phyloP scores from a whole-genome alignment of 148 eudicot genomes.

The Cornus kousa region DNA sequence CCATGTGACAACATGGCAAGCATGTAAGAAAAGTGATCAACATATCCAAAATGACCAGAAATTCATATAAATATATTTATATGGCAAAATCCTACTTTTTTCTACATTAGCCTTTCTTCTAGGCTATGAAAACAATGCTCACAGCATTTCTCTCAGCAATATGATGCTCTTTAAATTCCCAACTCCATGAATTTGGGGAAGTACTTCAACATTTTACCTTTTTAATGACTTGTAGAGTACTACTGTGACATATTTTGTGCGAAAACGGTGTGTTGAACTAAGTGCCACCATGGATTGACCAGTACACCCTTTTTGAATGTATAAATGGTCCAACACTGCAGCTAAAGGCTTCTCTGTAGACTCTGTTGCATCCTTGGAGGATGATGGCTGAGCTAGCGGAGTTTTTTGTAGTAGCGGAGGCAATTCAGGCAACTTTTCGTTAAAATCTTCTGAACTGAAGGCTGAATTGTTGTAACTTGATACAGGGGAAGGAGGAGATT shows the following conservation, averaged over 20 bases:
- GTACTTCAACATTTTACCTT: not conserved
- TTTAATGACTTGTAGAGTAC: conserved; percentile 47
- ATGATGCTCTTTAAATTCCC: not conserved
- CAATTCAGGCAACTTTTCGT: conserved; percentile 54
- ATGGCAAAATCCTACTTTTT: not conserved
- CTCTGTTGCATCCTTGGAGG: conserved; percentile 23
- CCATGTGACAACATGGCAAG: no score
- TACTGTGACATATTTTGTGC: conserved; percentile 45
- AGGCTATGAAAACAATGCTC: not conserved
- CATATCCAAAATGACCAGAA: not conserved
- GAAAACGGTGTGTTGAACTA: conserved; percentile 55
- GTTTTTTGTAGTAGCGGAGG: conserved; percentile 59
- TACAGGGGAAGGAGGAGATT: conserved; percentile 51
- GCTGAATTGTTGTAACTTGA: conserved; percentile 47
- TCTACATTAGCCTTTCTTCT: not conserved
- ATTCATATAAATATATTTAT: not conserved
- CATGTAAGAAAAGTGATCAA: not conserved
- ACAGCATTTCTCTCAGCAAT: not conserved
- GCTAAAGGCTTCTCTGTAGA: conserved; percentile 39
- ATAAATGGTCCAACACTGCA: conserved; percentile 60
- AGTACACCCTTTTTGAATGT: conserved; percentile 52
- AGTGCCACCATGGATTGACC: conserved; percentile 51
- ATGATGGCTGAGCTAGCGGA: conserved; percentile 41
- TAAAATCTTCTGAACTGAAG: conserved; percentile 43
- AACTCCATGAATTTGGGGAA: not conserved